Conservation (phyloP, 345 rosid species). For the Gossypium bickii region DNA sequence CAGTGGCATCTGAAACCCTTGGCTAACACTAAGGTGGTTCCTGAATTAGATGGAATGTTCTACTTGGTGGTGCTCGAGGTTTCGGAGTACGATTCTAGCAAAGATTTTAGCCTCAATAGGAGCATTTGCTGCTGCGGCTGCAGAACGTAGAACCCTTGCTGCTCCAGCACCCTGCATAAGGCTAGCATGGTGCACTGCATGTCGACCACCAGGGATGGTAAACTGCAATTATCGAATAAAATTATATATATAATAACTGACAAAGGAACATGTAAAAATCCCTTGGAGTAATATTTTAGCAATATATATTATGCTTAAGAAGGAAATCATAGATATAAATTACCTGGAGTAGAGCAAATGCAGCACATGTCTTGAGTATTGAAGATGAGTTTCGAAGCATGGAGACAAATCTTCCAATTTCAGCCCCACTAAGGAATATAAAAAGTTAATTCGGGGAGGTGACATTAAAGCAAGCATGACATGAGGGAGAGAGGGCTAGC, state of each 20-base stretch:
- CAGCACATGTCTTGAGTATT: constrained; percentile 71
- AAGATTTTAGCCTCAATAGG: constrained; percentile 79
- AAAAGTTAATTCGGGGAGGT: constrained; percentile 8
- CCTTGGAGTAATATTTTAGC: not conserved
- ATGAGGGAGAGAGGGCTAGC: not conserved
- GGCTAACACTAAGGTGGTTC: not conserved
- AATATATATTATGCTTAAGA: too few species aligned
- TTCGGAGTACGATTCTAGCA: constrained; percentile 74
- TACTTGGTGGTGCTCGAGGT: constrained; percentile 70
- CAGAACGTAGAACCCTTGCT: constrained; percentile 71
- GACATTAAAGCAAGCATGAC: too few species aligned
- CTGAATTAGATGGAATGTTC: constrained; percentile 35
- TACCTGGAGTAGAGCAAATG: constrained; percentile 85
- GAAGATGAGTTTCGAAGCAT: constrained; percentile 66
- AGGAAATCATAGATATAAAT: not conserved
- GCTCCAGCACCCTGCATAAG: constrained; percentile 86
- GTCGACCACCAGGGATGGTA: constrained; percentile 87
- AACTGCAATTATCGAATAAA: constrained; percentile 40
- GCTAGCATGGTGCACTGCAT: constrained; percentile 80
- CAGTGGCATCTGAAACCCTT: not conserved
- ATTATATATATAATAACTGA: too few species aligned
- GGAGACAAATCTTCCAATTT: constrained; percentile 72
- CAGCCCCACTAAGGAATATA: constrained; percentile 56
- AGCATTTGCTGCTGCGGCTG: constrained; percentile 80
- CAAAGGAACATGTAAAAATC: not conserved